Evolutionary conservation across 768 basidiomycete species (phyloP).

Genomic region (Suillus subalutaceus): DNA sequence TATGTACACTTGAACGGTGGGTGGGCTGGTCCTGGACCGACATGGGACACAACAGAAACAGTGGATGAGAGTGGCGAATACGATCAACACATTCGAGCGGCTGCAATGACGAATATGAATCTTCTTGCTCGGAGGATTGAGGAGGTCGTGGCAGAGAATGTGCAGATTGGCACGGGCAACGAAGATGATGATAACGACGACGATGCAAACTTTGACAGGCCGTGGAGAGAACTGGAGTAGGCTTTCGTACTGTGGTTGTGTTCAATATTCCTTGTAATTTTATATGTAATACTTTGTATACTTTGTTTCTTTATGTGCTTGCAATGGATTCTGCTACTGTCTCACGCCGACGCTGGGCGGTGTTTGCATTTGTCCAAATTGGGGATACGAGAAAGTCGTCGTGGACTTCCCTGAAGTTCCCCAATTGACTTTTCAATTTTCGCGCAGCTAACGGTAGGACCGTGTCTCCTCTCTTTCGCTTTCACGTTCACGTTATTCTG

Average conservation of each 20-base stretch:
- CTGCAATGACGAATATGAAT: constrained; percentile 44
- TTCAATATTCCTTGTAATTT: background rate
- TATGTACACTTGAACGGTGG: constrained; percentile 56
- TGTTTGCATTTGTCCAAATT: background rate
- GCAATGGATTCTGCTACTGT: background rate
- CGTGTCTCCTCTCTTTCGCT: background rate
- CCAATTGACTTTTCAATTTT: background rate
- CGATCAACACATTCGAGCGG: constrained; percentile 35
- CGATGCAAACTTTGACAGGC: constrained; percentile 40
- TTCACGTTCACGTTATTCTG: constrained; percentile 1
- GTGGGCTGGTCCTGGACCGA: constrained; percentile 38
- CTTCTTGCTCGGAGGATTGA: constrained; percentile 43
- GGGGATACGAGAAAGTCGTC: background rate
- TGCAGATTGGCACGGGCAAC: constrained; percentile 17
- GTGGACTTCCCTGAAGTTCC: background rate
- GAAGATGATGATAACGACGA: constrained; percentile 9
- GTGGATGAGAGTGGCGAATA: constrained; percentile 45
- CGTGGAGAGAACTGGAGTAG: constrained; percentile 46
- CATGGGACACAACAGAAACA: constrained; percentile 22
- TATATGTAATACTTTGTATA: background rate
- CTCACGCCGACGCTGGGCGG: background rate
- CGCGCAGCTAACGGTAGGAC: background rate
- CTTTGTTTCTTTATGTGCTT: background rate
- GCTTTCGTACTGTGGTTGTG: background rate
- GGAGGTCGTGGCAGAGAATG: constrained; percentile 27